Evolutionary conservation across 129 eudicot species (phyloP), one percentile per base, ranked within the genome.

Genomic region (Centella asiatica): DNA sequence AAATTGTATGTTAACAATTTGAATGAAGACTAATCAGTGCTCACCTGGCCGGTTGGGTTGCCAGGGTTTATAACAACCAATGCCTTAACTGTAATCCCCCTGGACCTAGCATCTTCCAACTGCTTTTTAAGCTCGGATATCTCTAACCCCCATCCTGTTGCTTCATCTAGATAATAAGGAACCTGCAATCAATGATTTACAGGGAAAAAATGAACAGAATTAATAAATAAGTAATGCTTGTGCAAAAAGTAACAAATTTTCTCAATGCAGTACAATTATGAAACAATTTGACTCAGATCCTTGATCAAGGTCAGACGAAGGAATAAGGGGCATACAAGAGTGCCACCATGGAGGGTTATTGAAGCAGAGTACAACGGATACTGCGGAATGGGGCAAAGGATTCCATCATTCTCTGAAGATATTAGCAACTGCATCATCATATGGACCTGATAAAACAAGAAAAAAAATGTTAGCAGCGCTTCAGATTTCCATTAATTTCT

Each of bases 81-180:
- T 32, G 99, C 96, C 65, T 94, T 85, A 31, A 93, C 96, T 52
- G 62, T 65, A 28, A 82, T 69, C 33, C 96, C 99, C 67, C 88
- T 85, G 57, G 86, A 81, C 75, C 76, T 85, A 55, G 95, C 99
- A 52, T 80, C 57, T 62, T 93, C 93, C 40, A 93, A 80, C 76
- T 93, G 99, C 54, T 75, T 80, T 73, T 82, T 85, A 52, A 93
- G 89, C 72, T 93, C 96, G 53, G 87, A 74, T 44, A 85, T 65
- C 76, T 93, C 99, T 65, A 88, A 70, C 33, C 99, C 96, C 99
- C 99, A 93, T 28, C 99, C 99, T 20, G 85, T 87, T 76, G 84
- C 93, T 83, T 93, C 99, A 69, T 93, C 89, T 14, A 93, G 99
- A 70, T 87, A 93, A 78, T 93, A 88, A 71, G 96, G 99, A 67